Evolutionary conservation across 2,329 filamentous ascomycete species (phyloP), one percentile per base, ranked within the genome.

Genomic region (Fusarium heterosporum): DNA sequence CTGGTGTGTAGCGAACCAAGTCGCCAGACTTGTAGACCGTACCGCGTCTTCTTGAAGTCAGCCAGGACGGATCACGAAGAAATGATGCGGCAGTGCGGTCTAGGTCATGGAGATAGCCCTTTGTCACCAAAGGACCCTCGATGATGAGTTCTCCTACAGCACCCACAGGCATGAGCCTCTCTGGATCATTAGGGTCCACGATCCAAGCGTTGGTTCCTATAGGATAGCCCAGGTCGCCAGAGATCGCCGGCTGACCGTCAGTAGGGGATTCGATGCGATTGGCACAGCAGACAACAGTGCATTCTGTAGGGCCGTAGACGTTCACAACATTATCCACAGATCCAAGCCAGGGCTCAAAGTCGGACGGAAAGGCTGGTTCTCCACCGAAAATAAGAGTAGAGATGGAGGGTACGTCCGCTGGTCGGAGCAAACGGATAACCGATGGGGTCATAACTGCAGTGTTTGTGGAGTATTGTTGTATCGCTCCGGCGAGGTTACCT

Each of bases 11-110:
- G 28, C 73, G 73, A 4, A 76, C 82, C 14, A 85, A 73, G 61
- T 85, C 83, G 6, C 83, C 83, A 4, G 83, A 83, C 49, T 80
- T 81, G 67, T 84, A 85, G 10, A 64, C 49, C 4, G 53, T 28
- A 3, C 49, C 46, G 28, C n/a, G 13, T n/a, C 55, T 17, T 17
- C 9, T 36, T 2, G 34, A 3, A 17, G 25, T 19, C 5, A 61
- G 42, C 58, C 53, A 61, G 19, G 4, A 3, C 4, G 58, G 58
- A 17, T 38, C 26, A 10, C 28, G 17, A 17, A 61, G 52, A 30
- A 61, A 61, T 0, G 41, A 48, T 19, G 42, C 43, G 28, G 32
- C 28, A n/a, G 54, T 62, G 25, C 42, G 53, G 11, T 6, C 36
- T 22, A 34, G 43, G 11, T 53, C 59, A 19, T 62, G 14, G 1